Conservation (phyloP, 2,329 filamentous ascomycete species). For the Elsinoe fawcettii region DNA sequence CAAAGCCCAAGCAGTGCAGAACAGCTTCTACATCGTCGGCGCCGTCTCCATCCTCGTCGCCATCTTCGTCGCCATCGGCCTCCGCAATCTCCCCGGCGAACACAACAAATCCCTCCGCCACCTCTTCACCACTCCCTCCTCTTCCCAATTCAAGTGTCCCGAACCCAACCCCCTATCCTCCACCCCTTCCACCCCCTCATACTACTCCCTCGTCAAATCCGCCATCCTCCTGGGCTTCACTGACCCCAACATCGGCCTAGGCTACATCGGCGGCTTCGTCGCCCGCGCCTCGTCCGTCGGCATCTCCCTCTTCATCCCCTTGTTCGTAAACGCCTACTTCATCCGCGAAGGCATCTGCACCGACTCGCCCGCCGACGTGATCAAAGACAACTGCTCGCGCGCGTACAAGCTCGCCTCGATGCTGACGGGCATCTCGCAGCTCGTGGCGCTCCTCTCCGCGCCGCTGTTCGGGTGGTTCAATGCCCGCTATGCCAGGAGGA, state of each 20-base stretch:
- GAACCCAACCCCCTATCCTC: constrained; percentile 24
- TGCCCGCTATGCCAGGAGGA: constrained; percentile 54
- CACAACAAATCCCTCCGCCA: constrained; percentile 63
- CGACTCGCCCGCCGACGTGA: constrained; percentile 46
- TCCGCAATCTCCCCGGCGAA: constrained; percentile 62
- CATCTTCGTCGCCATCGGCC: constrained; percentile 67
- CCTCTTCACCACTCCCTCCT: constrained; percentile 32
- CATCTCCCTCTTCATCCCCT: constrained; percentile 87
- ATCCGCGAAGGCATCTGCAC: constrained; percentile 72
- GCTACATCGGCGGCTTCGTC: constrained; percentile 90
- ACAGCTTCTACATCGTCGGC: constrained; percentile 84
- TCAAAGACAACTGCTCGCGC: constrained; percentile 75
- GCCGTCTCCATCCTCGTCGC: constrained; percentile 63
- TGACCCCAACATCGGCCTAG: constrained; percentile 72
- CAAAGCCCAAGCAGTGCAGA: constrained; percentile 64
- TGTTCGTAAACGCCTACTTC: constrained; percentile 89
- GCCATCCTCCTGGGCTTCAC: constrained; percentile 56
- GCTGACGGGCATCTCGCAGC: constrained; percentile 80
- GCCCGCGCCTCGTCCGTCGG: constrained; percentile 89
- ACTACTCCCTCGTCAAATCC: constrained; percentile 35
- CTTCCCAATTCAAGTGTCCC: constrained; percentile 27
- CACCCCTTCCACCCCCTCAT: constrained; percentile 48
- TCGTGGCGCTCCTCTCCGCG: constrained; percentile 74
- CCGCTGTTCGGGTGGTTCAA: constrained; percentile 81
- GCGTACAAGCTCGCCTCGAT: constrained; percentile 85